These are phyloP conservation scores for Eucalyptus pauciflora DNA, from an alignment of 345 rosid genomes.

Conservation along the genomic window DNA sequence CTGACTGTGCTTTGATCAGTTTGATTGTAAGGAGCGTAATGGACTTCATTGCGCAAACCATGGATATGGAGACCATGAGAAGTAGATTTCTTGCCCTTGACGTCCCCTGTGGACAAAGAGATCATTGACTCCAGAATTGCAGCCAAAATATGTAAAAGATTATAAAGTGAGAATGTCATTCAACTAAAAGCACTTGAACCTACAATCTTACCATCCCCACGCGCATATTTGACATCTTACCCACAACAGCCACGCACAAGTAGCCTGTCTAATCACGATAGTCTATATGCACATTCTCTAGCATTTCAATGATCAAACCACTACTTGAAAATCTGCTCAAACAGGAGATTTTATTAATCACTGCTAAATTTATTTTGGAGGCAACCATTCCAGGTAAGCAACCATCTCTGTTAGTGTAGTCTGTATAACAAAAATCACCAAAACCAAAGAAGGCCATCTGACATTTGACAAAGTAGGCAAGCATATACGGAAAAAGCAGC, in stretches of 20 bases:
- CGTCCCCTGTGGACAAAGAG: slow-evolving; percentile 31
- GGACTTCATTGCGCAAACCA: slow-evolving; percentile 25
- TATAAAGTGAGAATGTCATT: background rate
- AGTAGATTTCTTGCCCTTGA: slow-evolving; percentile 29
- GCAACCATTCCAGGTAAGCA: background rate
- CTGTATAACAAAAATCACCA: background rate
- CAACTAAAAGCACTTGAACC: background rate
- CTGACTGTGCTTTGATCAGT: slow-evolving; percentile 37
- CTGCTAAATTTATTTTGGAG: background rate
- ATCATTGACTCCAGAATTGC: background rate
- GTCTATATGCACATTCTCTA: background rate
- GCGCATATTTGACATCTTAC: background rate
- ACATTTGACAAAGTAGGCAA: background rate
- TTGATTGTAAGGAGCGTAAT: slow-evolving; percentile 19
- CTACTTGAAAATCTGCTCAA: background rate
- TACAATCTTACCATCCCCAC: background rate
- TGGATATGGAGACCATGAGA: slow-evolving; percentile 25
- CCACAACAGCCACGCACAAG: background rate
- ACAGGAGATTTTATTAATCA: background rate
- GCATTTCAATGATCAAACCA: background rate
- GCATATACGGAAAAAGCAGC: background rate
- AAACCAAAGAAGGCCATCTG: background rate
- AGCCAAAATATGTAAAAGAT: background rate
- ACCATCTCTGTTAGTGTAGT: background rate
- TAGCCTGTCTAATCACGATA: background rate